Conservation (phyloP, 305 asterid genomes). For the Rubia balearica region DNA sequence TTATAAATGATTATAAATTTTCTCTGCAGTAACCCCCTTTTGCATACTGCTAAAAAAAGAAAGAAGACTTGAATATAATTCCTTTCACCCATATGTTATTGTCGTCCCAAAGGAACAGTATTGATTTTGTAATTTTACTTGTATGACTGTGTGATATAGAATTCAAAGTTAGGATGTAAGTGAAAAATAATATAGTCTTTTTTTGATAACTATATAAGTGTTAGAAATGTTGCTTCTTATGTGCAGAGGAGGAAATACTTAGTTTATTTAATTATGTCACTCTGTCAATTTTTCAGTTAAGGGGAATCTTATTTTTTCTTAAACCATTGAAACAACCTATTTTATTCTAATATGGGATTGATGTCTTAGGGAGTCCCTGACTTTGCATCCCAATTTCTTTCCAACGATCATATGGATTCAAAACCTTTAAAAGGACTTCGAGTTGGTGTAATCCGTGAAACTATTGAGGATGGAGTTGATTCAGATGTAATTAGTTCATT, state of each 20-base stretch:
- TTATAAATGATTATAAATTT: background rate
- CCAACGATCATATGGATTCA: slow-evolving; percentile 49
- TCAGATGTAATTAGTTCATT: slow-evolving; percentile 59
- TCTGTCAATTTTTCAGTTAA: background rate
- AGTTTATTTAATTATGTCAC: background rate
- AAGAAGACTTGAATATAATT: background rate
- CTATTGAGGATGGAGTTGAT: slow-evolving; percentile 85
- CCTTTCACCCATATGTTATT: background rate
- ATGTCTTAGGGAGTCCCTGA: slow-evolving; percentile 70
- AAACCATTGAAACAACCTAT: background rate
- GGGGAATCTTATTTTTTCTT: background rate
- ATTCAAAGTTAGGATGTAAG: background rate
- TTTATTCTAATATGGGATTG: slow-evolving; percentile 15
- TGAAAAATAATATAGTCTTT: background rate
- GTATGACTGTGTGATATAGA: background rate
- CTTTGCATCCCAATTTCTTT: slow-evolving; percentile 51
- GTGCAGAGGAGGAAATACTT: too few species aligned
- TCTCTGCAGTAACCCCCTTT: background rate
- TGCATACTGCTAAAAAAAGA: background rate
- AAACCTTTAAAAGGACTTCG: slow-evolving; percentile 78
- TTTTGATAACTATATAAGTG: background rate
- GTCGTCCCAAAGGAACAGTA: background rate
- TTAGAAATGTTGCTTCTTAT: too few species aligned
- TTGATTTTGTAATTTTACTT: background rate
- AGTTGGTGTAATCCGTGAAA: slow-evolving; percentile 85